phyloP scores from a whole-genome alignment of 345 rosid genomes.

The Rhizophora apiculata region DNA sequence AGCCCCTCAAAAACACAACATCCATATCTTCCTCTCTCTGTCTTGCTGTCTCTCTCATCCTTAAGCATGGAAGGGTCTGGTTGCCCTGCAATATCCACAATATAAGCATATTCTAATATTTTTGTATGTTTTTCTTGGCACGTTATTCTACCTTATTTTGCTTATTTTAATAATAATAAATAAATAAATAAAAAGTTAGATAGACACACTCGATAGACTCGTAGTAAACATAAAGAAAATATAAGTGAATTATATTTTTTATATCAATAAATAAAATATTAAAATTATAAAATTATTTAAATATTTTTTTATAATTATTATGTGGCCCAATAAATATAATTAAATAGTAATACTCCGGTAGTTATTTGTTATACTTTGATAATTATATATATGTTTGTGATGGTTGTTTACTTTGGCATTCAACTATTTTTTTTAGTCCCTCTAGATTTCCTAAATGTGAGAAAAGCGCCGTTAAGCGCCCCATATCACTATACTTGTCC shows the following conservation, averaged over 20 bases:
- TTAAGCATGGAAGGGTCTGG: conserved; percentile 46
- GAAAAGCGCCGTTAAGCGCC: conserved; percentile 41
- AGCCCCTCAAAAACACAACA: conserved; percentile 30
- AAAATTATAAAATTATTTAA: not conserved
- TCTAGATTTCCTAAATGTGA: conserved; percentile 16
- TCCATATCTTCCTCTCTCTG: conserved; percentile 13
- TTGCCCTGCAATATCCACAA: conserved; percentile 60
- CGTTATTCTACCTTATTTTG: not conserved
- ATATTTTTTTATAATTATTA: not conserved
- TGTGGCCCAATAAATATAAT: too few species aligned
- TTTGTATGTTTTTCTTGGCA: conserved; percentile 6
- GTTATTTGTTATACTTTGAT: too few species aligned
- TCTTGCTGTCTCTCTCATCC: conserved; percentile 46
- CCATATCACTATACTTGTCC: conserved; percentile 41
- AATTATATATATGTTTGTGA: too few species aligned
- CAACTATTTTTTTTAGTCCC: not conserved
- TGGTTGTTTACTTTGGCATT: too few species aligned
- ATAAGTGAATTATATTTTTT: not conserved
- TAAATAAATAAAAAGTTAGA: too few species aligned
- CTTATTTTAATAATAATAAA: not conserved
- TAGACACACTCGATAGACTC: not conserved
- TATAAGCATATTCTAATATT: conserved; percentile 37
- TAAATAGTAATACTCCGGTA: too few species aligned
- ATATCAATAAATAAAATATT: not conserved
- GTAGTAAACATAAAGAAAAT: not conserved